These are phyloP conservation scores for Lignosus rhinocerotis DNA, from an alignment of 1,284 basidiomycete species.

Conservation along the genomic window DNA sequence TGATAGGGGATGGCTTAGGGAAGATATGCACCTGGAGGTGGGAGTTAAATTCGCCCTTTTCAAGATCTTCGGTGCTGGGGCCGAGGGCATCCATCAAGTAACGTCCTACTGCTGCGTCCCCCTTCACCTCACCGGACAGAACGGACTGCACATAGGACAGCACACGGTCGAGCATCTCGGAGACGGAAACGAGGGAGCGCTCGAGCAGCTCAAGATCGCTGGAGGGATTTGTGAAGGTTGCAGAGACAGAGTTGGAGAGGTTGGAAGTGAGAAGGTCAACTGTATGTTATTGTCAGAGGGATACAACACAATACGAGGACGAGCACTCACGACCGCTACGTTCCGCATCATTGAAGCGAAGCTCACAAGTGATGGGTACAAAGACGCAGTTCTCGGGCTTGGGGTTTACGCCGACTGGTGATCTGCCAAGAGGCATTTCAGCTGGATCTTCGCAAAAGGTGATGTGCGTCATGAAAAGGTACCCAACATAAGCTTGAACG, in stretches of 20 bases:
- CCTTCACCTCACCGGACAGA: slow-evolving; percentile 74
- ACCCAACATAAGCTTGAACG: slow-evolving; percentile 90
- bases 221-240: slow-evolving; percentile 48
- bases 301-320: neutral
- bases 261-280: slow-evolving; percentile 74
- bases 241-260: slow-evolving; percentile 43
- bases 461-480: slow-evolving; percentile 29
- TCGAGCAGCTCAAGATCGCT: slow-evolving; percentile 73
- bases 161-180: slow-evolving; percentile 83
- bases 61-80: slow-evolving; percentile 59
- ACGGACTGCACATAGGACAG: slow-evolving; percentile 87
- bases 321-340: slow-evolving; percentile 75
- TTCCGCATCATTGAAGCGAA: slow-evolving; percentile 83
- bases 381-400: slow-evolving; percentile 94
- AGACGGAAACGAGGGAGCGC: slow-evolving; percentile 68
- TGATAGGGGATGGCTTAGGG: neutral
- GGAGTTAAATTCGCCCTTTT: slow-evolving; percentile 75
- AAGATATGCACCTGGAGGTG: slow-evolving; percentile 62
- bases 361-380: slow-evolving; percentile 80
- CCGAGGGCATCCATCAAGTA: slow-evolving; percentile 93
- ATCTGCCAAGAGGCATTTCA: slow-evolving; percentile 43
- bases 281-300: slow-evolving; percentile 31
- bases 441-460: neutral
- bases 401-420: slow-evolving; percentile 81
- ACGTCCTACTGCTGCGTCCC: slow-evolving; percentile 87